Percentiles rank a stretch among this genome's conserved stretches.
Evolutionary conservation across 139 green algal species (phyloP).

Genomic region (Picochlorum sp.): DNA sequence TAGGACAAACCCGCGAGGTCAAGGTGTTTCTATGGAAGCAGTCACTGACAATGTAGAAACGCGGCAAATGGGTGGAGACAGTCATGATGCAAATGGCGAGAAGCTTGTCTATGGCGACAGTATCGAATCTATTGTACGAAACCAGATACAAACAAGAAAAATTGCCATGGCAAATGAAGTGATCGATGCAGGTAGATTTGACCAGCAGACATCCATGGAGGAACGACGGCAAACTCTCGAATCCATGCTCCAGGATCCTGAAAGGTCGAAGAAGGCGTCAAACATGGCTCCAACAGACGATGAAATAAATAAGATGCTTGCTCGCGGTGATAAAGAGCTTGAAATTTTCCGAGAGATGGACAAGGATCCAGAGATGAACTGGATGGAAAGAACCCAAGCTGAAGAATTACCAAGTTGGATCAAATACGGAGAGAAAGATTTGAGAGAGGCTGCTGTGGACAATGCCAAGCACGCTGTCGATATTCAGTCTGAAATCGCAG

Average conservation of each 20-base stretch:
- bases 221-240: slow-evolving; percentile 78
- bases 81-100: too few relatives aligned
- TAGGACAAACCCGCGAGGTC: slow-evolving; percentile 92
- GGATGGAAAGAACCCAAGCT: slow-evolving; percentile 8
- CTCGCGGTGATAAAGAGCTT: slow-evolving; percentile 32
- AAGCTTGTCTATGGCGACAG: slow-evolving; percentile 62
- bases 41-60: slow-evolving; percentile 49
- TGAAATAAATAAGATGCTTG: slow-evolving; percentile 54
- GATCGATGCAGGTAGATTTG: slow-evolving; percentile 87
- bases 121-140: slow-evolving; percentile 90
- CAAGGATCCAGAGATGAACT: slow-evolving; percentile 16
- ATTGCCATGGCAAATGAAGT: slow-evolving; percentile 98
- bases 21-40: slow-evolving; percentile 80
- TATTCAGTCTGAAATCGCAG: background rate
- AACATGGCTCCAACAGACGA: slow-evolving; percentile 50
- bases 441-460: slow-evolving; percentile 7
- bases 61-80: background rate
- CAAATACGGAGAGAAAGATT: slow-evolving; percentile 2
- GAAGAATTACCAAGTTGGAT: slow-evolving; percentile 3
- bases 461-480: background rate
- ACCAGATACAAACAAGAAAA: slow-evolving; percentile 95
- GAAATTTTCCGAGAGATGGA: slow-evolving; percentile 40
- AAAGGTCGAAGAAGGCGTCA: slow-evolving; percentile 33
- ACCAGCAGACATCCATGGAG: slow-evolving; percentile 86
- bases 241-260: slow-evolving; percentile 65